A percentile compares a stretch with the other conserved stretches of the same genome.
Evolutionary conservation across 2,329 filamentous ascomycete genomes (phyloP).

Genomic region (Pyrenophora graminea): DNA sequence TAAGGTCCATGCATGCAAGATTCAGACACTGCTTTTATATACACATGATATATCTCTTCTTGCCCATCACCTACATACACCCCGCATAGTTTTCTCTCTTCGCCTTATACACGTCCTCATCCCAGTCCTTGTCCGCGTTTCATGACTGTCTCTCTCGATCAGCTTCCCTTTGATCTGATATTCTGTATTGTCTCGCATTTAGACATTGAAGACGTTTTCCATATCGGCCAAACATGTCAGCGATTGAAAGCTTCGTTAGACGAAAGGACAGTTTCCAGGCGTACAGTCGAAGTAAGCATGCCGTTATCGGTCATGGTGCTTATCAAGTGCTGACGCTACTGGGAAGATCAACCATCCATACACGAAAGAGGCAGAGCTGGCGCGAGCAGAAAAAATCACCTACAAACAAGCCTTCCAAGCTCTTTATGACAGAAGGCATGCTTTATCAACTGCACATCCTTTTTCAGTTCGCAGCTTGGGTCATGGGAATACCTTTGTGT

Average conservation of each 20-base stretch:
- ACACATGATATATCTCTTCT: background rate
- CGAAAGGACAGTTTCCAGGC: slow-evolving; percentile 62
- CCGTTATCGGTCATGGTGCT: slow-evolving; percentile 7
- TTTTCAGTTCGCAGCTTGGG: slow-evolving; percentile 65
- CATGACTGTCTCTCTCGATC: slow-evolving; percentile 46
- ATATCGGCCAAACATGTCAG: slow-evolving; percentile 59
- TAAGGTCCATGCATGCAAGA: background rate
- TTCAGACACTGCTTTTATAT: background rate
- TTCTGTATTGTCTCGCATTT: slow-evolving; percentile 61
- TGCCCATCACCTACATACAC: background rate
- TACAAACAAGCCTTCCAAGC: slow-evolving; percentile 63
- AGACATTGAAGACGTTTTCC: slow-evolving; percentile 62
- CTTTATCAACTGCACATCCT: slow-evolving; percentile 64
- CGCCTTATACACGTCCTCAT: background rate
- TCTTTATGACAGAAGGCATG: slow-evolving; percentile 63
- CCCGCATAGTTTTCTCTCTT: background rate
- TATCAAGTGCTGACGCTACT: slow-evolving; percentile 5
- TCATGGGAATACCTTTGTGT: slow-evolving; percentile 64
- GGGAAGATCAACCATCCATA: slow-evolving; percentile 48
- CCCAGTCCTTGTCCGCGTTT: slow-evolving; percentile 4
- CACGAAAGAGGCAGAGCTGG: slow-evolving; percentile 53
- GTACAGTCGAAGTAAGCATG: slow-evolving; percentile 60
- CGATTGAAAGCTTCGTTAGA: slow-evolving; percentile 57
- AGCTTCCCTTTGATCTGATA: slow-evolving; percentile 68
- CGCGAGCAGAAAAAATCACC: slow-evolving; percentile 41